These are phyloP conservation scores for Loxodes magnus DNA, from an alignment of 73 alveolate genomes.

Conservation along the genomic window DNA sequence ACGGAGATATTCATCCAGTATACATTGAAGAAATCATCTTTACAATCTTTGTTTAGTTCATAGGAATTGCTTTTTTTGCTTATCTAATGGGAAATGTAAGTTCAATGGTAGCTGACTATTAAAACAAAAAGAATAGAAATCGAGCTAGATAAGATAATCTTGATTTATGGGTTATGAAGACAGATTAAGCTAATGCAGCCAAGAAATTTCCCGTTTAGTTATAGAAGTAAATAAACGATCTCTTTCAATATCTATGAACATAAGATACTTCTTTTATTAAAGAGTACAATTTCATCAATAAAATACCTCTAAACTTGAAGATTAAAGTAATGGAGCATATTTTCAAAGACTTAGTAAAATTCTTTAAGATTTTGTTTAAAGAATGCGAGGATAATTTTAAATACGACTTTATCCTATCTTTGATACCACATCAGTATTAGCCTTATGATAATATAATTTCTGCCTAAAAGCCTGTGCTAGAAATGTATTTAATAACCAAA, in stretches of 20 bases:
- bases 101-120: background rate
- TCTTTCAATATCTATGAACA: background rate
- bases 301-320: background rate
- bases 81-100: constrained; percentile 5
- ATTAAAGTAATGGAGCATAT: background rate
- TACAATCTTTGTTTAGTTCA: background rate
- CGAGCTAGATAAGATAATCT: background rate
- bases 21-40: background rate
- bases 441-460: too few relatives aligned
- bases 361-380: background rate
- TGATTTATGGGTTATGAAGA: background rate
- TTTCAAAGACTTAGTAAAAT: background rate
- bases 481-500: too few relatives aligned
- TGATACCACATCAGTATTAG: too few relatives aligned
- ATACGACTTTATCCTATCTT: background rate
- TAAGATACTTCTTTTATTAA: background rate
- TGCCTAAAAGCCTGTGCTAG: too few relatives aligned
- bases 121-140: background rate
- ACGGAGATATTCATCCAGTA: background rate
- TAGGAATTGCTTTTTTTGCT: constrained; percentile 3
- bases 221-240: background rate
- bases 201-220: background rate
- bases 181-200: background rate
- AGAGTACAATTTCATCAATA: background rate
- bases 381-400: background rate